Evolutionary conservation across 306 rosid species (phyloP).

Genomic region (Cicer pinnatifidum): DNA sequence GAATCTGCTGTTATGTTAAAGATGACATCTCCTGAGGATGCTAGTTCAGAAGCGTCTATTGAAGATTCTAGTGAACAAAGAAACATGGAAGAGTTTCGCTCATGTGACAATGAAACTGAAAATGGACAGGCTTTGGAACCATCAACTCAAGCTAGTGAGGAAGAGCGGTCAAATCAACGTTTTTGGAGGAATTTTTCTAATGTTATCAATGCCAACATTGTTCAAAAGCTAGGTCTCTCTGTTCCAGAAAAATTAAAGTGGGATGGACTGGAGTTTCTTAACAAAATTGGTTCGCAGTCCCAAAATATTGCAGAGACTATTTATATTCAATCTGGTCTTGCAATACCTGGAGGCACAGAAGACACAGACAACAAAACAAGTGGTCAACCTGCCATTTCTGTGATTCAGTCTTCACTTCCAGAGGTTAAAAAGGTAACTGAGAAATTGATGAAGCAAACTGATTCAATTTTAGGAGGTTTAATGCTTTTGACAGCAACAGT

Average conservation of each 20-base stretch:
- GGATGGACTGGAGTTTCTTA: conserved; percentile 86
- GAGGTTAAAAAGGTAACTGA: conserved; percentile 76
- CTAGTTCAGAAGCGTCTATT: conserved; percentile 47
- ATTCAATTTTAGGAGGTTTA: conserved; percentile 85
- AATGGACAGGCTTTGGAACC: conserved; percentile 51
- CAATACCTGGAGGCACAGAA: conserved; percentile 61
- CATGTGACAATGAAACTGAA: conserved; percentile 44
- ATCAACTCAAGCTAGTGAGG: conserved; percentile 46
- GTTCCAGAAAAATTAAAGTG: conserved; percentile 79
- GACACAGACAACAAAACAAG: conserved; percentile 49
- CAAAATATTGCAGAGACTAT: conserved; percentile 69
- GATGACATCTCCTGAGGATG: conserved; percentile 43
- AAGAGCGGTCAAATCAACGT: conserved; percentile 59
- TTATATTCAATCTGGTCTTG: conserved; percentile 90
- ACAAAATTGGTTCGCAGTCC: conserved; percentile 78
- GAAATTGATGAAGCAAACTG: conserved; percentile 83
- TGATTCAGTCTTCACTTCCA: conserved; percentile 70
- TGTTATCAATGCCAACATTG: conserved; percentile 68
- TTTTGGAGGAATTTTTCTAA: conserved; percentile 83
- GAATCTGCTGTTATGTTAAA: conserved; percentile 49
- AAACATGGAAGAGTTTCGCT: conserved; percentile 47
- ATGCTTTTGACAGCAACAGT: conserved; percentile 86
- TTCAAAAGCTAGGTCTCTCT: conserved; percentile 76
- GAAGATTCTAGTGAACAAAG: conserved; percentile 41
- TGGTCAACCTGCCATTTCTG: conserved; percentile 53